Evolutionary conservation across 2,329 filamentous ascomycete genomes (phyloP).

Genomic region (Cladosporium sp.): DNA sequence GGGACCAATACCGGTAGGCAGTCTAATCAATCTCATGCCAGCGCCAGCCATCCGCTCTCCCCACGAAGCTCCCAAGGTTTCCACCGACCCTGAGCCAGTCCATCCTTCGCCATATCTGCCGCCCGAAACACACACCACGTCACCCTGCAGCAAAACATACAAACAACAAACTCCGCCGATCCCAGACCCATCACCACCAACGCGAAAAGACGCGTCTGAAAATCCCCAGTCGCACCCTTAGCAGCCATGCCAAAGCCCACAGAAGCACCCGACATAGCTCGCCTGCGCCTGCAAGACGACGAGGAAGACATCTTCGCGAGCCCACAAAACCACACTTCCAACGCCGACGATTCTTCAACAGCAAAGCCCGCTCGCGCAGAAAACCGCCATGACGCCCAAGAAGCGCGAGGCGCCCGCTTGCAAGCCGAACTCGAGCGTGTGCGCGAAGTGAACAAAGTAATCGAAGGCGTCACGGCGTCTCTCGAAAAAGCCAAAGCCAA

Average conservation of each 20-base stretch:
- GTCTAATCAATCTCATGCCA: background rate
- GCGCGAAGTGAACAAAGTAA: constrained; percentile 80
- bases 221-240: background rate
- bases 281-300: constrained; percentile 53
- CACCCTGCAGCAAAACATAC: constrained; percentile 21
- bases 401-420: constrained; percentile 71
- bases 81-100: constrained; percentile 15
- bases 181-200: constrained; percentile 22
- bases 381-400: constrained; percentile 56
- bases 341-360: constrained; percentile 40
- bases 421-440: constrained; percentile 80
- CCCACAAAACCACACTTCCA: constrained; percentile 45
- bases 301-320: constrained; percentile 60
- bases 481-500: constrained; percentile 72
- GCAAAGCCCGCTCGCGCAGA: constrained; percentile 34
- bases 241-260: constrained; percentile 31
- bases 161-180: constrained; percentile 24
- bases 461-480: constrained; percentile 74
- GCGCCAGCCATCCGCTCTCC: constrained; percentile 10
- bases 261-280: constrained; percentile 32
- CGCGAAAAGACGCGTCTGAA: constrained; percentile 23
- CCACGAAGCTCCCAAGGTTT: background rate
- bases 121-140: constrained; percentile 23
- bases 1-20: background rate
- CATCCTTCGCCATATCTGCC: background rate